Percentiles rank a stretch among this genome's conserved stretches.
Conservation (phyloP, 2,329 filamentous ascomycete genomes). For the Akanthomyces uredinophilus region DNA sequence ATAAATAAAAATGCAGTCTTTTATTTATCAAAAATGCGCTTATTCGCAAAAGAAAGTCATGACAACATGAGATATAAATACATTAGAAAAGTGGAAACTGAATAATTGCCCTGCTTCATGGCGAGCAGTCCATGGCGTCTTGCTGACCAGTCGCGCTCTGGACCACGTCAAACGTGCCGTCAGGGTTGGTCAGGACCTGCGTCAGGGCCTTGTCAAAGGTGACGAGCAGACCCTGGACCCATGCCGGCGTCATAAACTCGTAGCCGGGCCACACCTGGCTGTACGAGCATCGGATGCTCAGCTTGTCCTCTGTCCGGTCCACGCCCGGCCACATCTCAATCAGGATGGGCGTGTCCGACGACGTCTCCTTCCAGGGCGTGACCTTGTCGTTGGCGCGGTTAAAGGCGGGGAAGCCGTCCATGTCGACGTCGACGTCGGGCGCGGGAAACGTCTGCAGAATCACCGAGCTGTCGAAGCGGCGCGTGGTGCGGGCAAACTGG, state of each 20-base stretch:
- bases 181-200: constrained; percentile 7
- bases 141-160: neutral
- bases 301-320: constrained; percentile 2
- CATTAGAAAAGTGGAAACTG: neutral
- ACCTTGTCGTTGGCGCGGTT: constrained; percentile 11
- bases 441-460: constrained; percentile 13
- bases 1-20: neutral
- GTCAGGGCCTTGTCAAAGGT: constrained; percentile 13
- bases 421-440: neutral
- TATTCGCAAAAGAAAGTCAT: neutral
- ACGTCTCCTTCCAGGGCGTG: constrained; percentile 14
- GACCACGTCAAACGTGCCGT: constrained; percentile 10
- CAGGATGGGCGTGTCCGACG: constrained; percentile 7
- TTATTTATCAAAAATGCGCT: neutral
- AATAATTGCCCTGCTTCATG: neutral
- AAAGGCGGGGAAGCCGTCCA: constrained; percentile 12
- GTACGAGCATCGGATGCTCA: constrained; percentile 12
- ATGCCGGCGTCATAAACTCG: constrained; percentile 15
- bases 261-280: constrained; percentile 12
- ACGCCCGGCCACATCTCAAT: constrained; percentile 14
- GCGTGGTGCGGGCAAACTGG: constrained; percentile 8
- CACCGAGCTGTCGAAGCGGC: constrained; percentile 13
- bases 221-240: constrained; percentile 12
- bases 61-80: neutral
- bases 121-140: constrained; percentile 7